phyloP scores from a whole-genome alignment of 306 rosid genomes.

The Vigna reflexopilosa region DNA sequence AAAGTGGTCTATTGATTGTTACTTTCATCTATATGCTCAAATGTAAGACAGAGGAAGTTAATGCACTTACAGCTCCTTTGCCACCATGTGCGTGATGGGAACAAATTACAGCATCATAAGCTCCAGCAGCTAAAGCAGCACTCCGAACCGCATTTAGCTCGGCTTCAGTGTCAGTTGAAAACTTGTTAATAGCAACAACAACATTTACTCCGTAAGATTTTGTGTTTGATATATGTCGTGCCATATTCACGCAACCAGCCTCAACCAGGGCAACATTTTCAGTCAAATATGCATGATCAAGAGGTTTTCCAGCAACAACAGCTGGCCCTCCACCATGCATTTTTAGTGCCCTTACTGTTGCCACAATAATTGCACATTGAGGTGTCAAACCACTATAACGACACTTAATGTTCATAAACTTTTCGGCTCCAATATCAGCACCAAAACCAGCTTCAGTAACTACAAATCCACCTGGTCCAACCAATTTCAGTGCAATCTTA shows the following conservation, averaged over 20 bases:
- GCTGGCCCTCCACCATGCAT: slow-evolving; percentile 99
- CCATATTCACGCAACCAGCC: slow-evolving; percentile 94
- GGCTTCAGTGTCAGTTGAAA: slow-evolving; percentile 89
- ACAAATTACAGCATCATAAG: slow-evolving; percentile 89
- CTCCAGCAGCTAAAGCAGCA: slow-evolving; percentile 87
- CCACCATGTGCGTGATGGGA: slow-evolving; percentile 98
- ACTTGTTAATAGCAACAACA: slow-evolving; percentile 90
- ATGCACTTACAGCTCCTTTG: slow-evolving; percentile 88
- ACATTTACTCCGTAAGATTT: slow-evolving; percentile 91
- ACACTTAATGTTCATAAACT: slow-evolving; percentile 96
- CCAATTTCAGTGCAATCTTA: slow-evolving; percentile 95
- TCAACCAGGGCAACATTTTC: slow-evolving; percentile 88
- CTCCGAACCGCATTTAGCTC: slow-evolving; percentile 75
- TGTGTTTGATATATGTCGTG: slow-evolving; percentile 77
- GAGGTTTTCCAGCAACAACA: slow-evolving; percentile 95
- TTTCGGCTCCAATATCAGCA: slow-evolving; percentile 95
- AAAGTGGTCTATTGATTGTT: slow-evolving; percentile 23
- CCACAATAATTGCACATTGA: slow-evolving; percentile 91
- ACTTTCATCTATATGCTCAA: slow-evolving; percentile 14
- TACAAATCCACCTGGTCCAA: slow-evolving; percentile 95
- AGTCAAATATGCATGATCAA: slow-evolving; percentile 81
- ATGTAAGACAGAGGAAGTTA: slow-evolving; percentile 13
- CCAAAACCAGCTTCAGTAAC: slow-evolving; percentile 99
- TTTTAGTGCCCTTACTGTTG: slow-evolving; percentile 91
- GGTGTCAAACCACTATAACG: slow-evolving; percentile 93